Percentiles rank a stretch among this genome's conserved stretches.
Conservation (phyloP, 805 yeast genomes). For the Sporopachydermia quercuum region DNA sequence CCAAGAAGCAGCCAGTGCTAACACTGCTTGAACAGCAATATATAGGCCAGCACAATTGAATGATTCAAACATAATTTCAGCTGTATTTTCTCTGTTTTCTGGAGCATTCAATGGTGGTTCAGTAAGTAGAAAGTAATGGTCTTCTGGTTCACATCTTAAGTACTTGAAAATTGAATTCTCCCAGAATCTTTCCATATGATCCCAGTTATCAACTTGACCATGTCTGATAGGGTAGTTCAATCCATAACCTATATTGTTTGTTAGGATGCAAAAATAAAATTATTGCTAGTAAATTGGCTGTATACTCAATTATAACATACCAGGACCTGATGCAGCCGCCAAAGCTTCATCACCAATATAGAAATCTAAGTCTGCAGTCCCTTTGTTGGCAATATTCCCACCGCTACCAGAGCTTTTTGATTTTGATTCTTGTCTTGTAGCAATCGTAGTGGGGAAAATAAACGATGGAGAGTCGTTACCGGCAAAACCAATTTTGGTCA, state of each 20-base stretch:
- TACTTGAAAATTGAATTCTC: conserved; percentile 93
- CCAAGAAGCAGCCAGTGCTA: conserved; percentile 98
- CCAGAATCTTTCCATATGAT: conserved; percentile 99
- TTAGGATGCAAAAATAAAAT: background rate
- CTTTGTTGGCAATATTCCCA: conserved; percentile 47
- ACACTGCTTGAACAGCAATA: conserved; percentile 97
- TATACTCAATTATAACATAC: conserved; percentile 13
- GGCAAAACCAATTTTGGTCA: conserved; percentile 94
- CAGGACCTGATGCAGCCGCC: conserved; percentile 77
- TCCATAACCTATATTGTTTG: conserved; percentile 37
- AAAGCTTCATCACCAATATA: conserved; percentile 94
- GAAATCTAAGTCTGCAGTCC: conserved; percentile 87
- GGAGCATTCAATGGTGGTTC: conserved; percentile 99
- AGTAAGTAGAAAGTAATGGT: conserved; percentile 86
- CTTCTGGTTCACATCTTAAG: conserved; percentile 96
- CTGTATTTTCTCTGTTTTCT: conserved; percentile 95
- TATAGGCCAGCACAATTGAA: conserved; percentile 97
- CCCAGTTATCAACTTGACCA: conserved; percentile 99
- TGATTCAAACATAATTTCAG: conserved; percentile 97
- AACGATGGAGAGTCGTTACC: conserved; percentile 97
- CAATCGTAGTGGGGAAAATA: conserved; percentile 93
- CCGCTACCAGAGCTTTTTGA: conserved; percentile 12
- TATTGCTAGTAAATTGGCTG: background rate
- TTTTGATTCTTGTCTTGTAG: conserved; percentile 33
- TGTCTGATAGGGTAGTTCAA: conserved; percentile 88